Evolutionary conservation across 2,329 filamentous ascomycete genomes (phyloP).

Genomic region (Aspergillus sp.): DNA sequence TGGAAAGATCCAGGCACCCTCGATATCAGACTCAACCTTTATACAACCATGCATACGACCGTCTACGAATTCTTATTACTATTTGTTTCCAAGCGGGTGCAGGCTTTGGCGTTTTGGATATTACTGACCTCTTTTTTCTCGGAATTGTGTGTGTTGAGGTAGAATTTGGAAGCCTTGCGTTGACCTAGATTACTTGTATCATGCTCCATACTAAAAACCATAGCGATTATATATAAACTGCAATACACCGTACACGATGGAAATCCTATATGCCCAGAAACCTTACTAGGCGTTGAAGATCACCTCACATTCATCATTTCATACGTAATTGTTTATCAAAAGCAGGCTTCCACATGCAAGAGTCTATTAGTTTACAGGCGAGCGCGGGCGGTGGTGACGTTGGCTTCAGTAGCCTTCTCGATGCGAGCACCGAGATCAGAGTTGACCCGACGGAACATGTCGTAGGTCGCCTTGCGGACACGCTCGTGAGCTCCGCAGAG

Average conservation of each 20-base stretch:
- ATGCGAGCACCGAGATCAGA: conserved; percentile 53
- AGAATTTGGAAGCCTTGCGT: neutral
- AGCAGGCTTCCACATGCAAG: neutral
- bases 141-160: neutral
- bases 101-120: neutral
- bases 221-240: neutral
- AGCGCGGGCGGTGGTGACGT: conserved; percentile 20
- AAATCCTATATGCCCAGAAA: neutral
- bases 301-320: neutral
- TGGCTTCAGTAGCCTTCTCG: conserved; percentile 51
- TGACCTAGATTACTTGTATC: neutral
- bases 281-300: neutral
- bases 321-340: conserved; percentile 1
- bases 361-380: conserved; percentile 23
- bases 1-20: neutral
- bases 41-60: neutral
- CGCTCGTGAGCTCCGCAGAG: conserved; percentile 53
- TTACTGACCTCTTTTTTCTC: neutral
- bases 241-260: neutral
- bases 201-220: neutral
- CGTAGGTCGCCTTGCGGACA: conserved; percentile 58
- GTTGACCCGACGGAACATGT: conserved; percentile 60
- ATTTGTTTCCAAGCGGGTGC: neutral
- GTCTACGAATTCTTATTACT: conserved; percentile 1
- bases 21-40: neutral